Evolutionary conservation across 208 protist genomes (phyloP).

Genomic region (Leishmania tarentolae): DNA sequence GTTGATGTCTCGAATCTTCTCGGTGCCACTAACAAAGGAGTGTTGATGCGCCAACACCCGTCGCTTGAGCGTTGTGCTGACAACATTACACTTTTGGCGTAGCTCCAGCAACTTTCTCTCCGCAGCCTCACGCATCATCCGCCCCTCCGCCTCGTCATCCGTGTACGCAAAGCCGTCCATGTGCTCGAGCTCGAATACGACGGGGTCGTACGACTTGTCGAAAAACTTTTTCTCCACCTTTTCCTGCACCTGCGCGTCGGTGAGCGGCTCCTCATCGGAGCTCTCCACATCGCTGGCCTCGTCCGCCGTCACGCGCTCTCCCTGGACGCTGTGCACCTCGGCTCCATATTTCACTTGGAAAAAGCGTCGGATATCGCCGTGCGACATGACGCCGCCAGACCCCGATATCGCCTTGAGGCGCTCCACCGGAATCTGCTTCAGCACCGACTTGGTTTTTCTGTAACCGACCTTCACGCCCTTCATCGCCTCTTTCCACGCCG

Average conservation of each 20-base stretch:
- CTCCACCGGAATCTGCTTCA: constrained; percentile 60
- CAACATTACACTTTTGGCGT: constrained; percentile 67
- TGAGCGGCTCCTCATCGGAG: constrained; percentile 73
- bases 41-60: constrained; percentile 74
- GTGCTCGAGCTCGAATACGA: constrained; percentile 66
- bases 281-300: constrained; percentile 60
- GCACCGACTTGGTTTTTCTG: constrained; percentile 66
- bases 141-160: constrained; percentile 48
- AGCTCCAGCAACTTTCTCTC: constrained; percentile 63
- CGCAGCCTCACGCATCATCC: constrained; percentile 56
- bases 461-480: constrained; percentile 72
- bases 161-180: constrained; percentile 61
- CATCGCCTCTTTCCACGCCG: constrained; percentile 79
- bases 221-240: constrained; percentile 88
- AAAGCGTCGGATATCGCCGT: constrained; percentile 54
- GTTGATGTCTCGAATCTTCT: constrained; percentile 75
- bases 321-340: constrained; percentile 43
- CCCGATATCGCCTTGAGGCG: constrained; percentile 39
- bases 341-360: constrained; percentile 72
- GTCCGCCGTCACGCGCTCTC: constrained; percentile 31
- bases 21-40: constrained; percentile 74
- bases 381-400: constrained; percentile 32
- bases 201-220: constrained; percentile 76
- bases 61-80: constrained; percentile 85
- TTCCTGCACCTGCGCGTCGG: constrained; percentile 84